Percentiles rank a stretch among this genome's conserved stretches.
Evolutionary conservation across 768 basidiomycete genomes (phyloP).

Genomic region (Mycena maculata): DNA sequence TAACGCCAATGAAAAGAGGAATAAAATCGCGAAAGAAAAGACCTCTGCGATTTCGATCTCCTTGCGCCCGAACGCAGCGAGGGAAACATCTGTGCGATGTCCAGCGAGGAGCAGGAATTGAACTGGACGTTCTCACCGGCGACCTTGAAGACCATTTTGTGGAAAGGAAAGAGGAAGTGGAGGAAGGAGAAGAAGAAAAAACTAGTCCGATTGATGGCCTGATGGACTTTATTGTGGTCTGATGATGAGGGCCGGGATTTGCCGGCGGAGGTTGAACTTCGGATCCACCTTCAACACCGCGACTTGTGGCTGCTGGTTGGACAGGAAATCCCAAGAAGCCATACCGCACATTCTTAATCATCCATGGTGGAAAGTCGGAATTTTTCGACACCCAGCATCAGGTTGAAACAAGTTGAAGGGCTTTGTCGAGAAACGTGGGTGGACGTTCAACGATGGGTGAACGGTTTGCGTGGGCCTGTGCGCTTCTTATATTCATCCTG

Average conservation of each 20-base stretch:
- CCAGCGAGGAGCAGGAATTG: conserved; percentile 18
- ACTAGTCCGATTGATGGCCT: conserved; percentile 34
- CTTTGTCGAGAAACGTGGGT: too few relatives aligned
- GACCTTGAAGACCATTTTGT: conserved; percentile 89
- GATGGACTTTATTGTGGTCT: conserved; percentile 15
- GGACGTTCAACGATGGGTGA: too few relatives aligned
- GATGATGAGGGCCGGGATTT: neutral
- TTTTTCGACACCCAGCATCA: too few relatives aligned
- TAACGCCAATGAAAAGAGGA: conserved; percentile 24
- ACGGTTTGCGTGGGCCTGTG: too few relatives aligned
- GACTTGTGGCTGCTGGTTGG: neutral
- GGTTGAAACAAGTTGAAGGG: too few relatives aligned
- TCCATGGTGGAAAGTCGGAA: too few relatives aligned
- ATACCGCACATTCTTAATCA: too few relatives aligned
- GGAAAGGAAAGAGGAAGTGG: conserved; percentile 11
- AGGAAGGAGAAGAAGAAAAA: conserved; percentile 37
- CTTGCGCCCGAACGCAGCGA: conserved; percentile 99
- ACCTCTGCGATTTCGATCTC: conserved; percentile 99
- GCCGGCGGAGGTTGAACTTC: conserved; percentile 37
- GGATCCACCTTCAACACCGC: conserved; percentile 17
- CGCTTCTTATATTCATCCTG: too few relatives aligned
- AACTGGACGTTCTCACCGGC: conserved; percentile 64
- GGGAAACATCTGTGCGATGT: conserved; percentile 78
- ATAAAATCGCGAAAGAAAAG: conserved; percentile 31
- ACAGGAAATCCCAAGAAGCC: too few relatives aligned